Base-by-base conservation (phyloP, 768 basidiomycete genomes). In the Terana coerulea region DNA sequence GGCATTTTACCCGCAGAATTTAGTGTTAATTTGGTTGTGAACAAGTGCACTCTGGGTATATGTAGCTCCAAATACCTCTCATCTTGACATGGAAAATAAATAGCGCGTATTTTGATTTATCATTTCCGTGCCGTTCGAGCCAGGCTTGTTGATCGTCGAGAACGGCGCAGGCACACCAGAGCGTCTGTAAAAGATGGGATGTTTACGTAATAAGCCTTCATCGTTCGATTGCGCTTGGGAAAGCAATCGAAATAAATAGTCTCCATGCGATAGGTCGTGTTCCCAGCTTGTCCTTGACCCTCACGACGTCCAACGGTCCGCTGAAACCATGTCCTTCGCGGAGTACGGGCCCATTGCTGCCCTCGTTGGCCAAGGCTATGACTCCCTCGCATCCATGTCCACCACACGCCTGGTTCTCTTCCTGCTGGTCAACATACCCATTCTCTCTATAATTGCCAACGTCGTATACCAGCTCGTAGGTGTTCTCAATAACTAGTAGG, bases 381-480 rank as follows among this genome's bases (percentile, higher is more conserved):
- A 40, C 8, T 50, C 48, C 42, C 47, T 68, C 41, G 46, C 53
- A n/a, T 60, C 62, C 42, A 39, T 59, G 22, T 61, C 67, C 3
- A 52, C 56, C 2, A 40, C 53, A 9, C 62, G 62, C 28, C 47
- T 68, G 25, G 52, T 59, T 59, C 77, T 71, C 57, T 75, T 68
- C 59, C 57, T 63, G 3, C 40, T 91, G 43, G 60, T 94, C 36
- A 90, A 84, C 55, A 68, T 82, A 12, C 91, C 92, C 2, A 35
- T 91, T 42, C 58, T 90, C 55, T 78, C 74, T 44, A 77, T 95
- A 42, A 57, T 83, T 6, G 63, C 92, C 52, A 94, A 98, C 64
- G 79, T 86, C 42, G 63, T 92, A 5, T 77, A 80, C 62, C 95
- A 98, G 67, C 65, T 92, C 58, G 93, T 91, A 64, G 47, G 82